Evolutionary conservation across 257 asterid genomes (phyloP), one percentile per base, ranked within the genome.

Genomic region (Voacanga thouarsii): DNA sequence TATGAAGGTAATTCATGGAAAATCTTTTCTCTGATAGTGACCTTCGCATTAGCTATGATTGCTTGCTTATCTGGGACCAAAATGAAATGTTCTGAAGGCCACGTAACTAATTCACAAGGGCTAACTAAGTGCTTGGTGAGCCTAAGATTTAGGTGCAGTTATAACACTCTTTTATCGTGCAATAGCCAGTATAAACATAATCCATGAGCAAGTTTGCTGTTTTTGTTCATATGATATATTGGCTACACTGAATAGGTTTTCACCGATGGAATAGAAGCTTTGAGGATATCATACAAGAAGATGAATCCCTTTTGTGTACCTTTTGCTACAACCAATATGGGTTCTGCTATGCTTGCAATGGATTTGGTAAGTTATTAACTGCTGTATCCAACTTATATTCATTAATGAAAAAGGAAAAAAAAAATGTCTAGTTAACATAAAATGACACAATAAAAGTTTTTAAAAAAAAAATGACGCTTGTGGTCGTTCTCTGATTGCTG

Each of bases 251-350:
- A 64, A 18, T 78, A 87, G 91, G 85, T 87, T 24, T 82, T 87
- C 74, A 68, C 77, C 66, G 89, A 87, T 80, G 86, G 78, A 14
- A 63, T 87, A 75, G 88, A 83, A 56, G 89, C 91, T 37, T 76
- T 87, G 75, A 80, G 81, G 75, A 66, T 83, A 24, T 87, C 91
- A n/a, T 80, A 83, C 78, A 87, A 59, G 85, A 87, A 87, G 79
- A 81, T 87, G 87, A 87, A 79, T 77, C 90, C 90, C 30, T 87
- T 87, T 28, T 85, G 88, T 82, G 76, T 87, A 12, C 91, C 91
- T 44, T 87, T 83, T 64, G 77, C 89, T 12, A 83, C 89, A n/a
- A 83, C 87, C 3, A 87, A 87, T 71, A 87, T 81, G 80, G 90
- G 90, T 50, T 82, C 89, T 21, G 89, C 91, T 43, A 71, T 87